These are phyloP conservation scores for Chaetomium sp. DNA, from an alignment of 2,329 filamentous ascomycete species.

Conservation along the genomic window DNA sequence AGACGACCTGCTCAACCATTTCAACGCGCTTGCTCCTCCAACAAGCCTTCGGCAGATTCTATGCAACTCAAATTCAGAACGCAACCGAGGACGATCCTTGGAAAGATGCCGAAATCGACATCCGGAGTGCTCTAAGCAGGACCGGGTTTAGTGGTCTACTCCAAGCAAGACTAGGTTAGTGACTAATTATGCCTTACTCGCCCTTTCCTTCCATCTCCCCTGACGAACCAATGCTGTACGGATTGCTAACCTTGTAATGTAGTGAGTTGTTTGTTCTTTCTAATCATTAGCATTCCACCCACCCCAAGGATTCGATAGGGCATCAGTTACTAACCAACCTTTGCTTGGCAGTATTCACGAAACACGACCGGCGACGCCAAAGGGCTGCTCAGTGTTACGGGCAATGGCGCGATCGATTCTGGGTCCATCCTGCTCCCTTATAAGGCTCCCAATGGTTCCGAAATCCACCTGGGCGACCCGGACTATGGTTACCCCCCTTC, in stretches of 20 bases:
- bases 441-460: conserved; percentile 47
- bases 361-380: conserved; percentile 51
- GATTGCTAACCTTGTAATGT: too few species aligned
- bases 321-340: too few species aligned
- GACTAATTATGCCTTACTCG: too few species aligned
- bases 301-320: too few species aligned
- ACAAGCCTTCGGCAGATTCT: conserved; percentile 44
- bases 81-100: conserved; percentile 49
- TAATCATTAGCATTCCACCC: too few species aligned
- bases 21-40: conserved; percentile 60
- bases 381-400: conserved; percentile 61
- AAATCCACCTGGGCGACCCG: conserved; percentile 54
- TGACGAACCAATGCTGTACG: too few species aligned
- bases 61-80: conserved; percentile 43
- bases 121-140: conserved; percentile 62
- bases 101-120: conserved; percentile 53
- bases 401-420: conserved; percentile 35
- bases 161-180: conserved; percentile 40
- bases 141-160: conserved; percentile 53
- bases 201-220: too few species aligned
- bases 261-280: too few species aligned
- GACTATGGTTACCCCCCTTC: conserved; percentile 61
- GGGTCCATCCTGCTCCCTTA: conserved; percentile 57
- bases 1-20: conserved; percentile 67
- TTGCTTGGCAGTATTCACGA: conserved; percentile 59